Evolutionary conservation across 2,329 filamentous ascomycete species (phyloP), one percentile per base, ranked within the genome.

Genomic region (Pseudocercospora fuligena): DNA sequence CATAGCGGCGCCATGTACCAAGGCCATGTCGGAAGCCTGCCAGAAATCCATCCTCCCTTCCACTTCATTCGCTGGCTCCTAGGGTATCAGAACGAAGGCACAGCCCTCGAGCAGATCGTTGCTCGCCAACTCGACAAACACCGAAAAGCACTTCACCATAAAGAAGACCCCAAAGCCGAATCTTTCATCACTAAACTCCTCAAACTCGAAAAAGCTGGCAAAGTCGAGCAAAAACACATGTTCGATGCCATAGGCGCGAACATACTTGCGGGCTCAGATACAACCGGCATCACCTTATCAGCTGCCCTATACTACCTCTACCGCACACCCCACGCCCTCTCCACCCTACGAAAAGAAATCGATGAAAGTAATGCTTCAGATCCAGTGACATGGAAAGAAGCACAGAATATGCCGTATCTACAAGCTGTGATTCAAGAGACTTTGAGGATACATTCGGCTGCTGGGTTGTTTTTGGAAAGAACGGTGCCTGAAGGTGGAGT

Each of bases 401-500:
- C 77, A 2, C 69, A 74, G 21, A 69, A 73, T 16, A 73, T 79
- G 73, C 76, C 80, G 0, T 82, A 81, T 66, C 73, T 82, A 2
- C 76, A 79, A 60, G 80, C 79, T 21, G 75, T 81, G 33, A 80
- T 83, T 68, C 78, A 81, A 63, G 81, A 83, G 66, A 74, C 79
- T 0, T 70, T 82, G 5, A 76, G 82, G 77, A 80, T 66, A 79
- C 79, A 82, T 68, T 80, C 81, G 3, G 77, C 80, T 1, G 76
- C 79, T 1, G 80, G 81, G 1, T 46, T 16, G 6, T 16, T 46
- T 19, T 8, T 46, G 14, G 40, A 46, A 46, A 3, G 40, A 16
- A 46, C 75, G 78, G 60, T 75, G 71, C 5, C 70, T 82, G 63
- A 72, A 9, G 76, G 75, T 6, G 81, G 80, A 5, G 69, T 74